Conservation (phyloP, 768 basidiomycete genomes). For the Podaxis sp. region DNA sequence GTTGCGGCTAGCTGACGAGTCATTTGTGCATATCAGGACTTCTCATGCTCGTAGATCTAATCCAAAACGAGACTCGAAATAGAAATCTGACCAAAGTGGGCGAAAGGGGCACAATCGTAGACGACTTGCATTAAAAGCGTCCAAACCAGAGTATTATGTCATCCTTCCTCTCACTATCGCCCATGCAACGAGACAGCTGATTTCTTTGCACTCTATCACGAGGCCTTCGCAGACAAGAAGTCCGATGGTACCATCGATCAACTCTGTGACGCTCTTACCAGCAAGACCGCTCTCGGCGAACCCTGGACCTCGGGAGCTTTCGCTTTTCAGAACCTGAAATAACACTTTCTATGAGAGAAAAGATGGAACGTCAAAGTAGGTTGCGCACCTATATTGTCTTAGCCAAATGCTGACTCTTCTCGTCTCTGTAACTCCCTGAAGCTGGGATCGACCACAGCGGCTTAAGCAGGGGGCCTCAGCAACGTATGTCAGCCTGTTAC, state of each 20-base stretch:
- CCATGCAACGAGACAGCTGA: no score
- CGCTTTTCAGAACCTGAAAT: neutral
- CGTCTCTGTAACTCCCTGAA: neutral
- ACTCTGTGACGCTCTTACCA: neutral
- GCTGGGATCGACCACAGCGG: neutral
- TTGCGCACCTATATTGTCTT: neutral
- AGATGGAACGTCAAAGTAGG: neutral
- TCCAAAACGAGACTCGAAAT: neutral
- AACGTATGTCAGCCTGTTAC: conserved; percentile 39
- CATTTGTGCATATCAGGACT: neutral
- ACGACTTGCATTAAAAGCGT: no score
- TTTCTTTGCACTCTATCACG: no score
- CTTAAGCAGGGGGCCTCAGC: conserved; percentile 21
- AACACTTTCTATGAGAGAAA: neutral
- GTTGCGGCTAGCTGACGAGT: neutral
- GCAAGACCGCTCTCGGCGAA: neutral
- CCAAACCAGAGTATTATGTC: no score
- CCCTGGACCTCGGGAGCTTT: neutral
- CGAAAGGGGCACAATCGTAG: no score
- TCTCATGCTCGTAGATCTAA: neutral
- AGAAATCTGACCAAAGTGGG: neutral
- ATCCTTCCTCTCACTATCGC: no score
- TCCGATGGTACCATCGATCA: neutral
- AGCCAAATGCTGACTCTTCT: neutral
- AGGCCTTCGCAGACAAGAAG: neutral